Evolutionary conservation across 1,284 basidiomycete species (phyloP).

Genomic region (Xerocomus tenax): DNA sequence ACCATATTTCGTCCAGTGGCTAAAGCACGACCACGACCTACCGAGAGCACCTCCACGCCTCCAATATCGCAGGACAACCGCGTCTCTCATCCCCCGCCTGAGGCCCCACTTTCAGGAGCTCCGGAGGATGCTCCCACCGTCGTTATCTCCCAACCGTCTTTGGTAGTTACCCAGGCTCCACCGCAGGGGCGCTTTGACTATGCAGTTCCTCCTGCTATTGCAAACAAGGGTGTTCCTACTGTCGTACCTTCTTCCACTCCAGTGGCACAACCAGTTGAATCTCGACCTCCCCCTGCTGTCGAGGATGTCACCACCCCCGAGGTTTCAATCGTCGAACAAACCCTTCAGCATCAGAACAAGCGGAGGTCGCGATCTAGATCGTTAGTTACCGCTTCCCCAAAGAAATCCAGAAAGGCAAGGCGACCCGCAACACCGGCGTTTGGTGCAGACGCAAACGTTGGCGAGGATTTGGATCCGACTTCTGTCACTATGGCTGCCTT

Average conservation of each 20-base stretch:
- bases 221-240: constrained; percentile 18
- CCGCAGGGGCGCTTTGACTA: constrained; percentile 5
- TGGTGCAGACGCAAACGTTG: constrained; percentile 52
- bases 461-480: constrained; percentile 69
- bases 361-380: constrained; percentile 16
- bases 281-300: background rate
- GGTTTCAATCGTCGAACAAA: constrained; percentile 6
- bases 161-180: constrained; percentile 13
- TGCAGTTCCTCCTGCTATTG: background rate
- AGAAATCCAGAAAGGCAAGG: constrained; percentile 26
- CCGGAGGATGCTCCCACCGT: background rate
- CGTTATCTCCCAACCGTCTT: constrained; percentile 20
- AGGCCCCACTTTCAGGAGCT: background rate
- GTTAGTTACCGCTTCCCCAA: constrained; percentile 7
- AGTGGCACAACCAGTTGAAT: background rate
- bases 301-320: constrained; percentile 6
- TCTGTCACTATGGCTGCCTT: constrained; percentile 67
- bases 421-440: constrained; percentile 45
- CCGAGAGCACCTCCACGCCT: constrained; percentile 29
- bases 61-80: constrained; percentile 32
- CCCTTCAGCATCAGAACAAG: constrained; percentile 2
- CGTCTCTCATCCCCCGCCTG: constrained; percentile 10
- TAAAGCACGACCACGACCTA: constrained; percentile 38
- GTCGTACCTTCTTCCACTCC: constrained; percentile 16
- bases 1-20: constrained; percentile 59